Base-by-base conservation (phyloP, 345 rosid species). In the Erodium maritimum region DNA sequence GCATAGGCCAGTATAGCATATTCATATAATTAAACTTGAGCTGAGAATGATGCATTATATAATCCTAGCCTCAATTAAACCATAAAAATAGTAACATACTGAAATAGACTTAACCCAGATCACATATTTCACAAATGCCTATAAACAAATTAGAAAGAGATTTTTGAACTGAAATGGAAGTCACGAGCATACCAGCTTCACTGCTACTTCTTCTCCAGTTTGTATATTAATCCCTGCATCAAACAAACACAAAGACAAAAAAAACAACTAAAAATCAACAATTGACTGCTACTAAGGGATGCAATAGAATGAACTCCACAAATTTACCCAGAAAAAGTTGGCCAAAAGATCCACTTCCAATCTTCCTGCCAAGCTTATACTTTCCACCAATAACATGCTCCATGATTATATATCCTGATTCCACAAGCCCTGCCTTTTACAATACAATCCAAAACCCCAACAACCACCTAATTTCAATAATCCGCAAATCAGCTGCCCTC, bases 271-370 rank as follows among this genome's bases (percentile, higher is more conserved):
- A 56, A 42, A 54, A 68, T 5, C 37, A 29, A 29, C 23, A 59
- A 34, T 21, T 18, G 55, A 25, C 21, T 50, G n/a, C 42, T 9
- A 20, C 45, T n/a, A n/a, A n/a, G n/a, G n/a, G n/a, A n/a, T n/a
- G n/a, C n/a, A n/a, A n/a, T n/a, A n/a, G n/a, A n/a, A n/a, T 12
- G 21, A 56, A 22, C 42, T 17, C 0, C 23, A 50, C 23, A 50
- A 18, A n/a, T 63, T 48, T 78, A 91, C 98, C 96, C 64, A 88
- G 67, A 76, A 78, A 88, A 12, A 91, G 82, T 66, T 91, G 96
- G 48, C 97, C 97, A 57, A 91, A 88, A 4, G 95, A 88, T 73
- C 97, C 97, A 71, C 96, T 88, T 56, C 96, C 97, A 70, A 91
- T 90, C 88, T 91, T 91, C 56, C 96, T 75, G 46, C 97, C 97